A percentile compares a stretch with the other conserved stretches of the same genome.
Evolutionary conservation across 2,329 filamentous ascomycete genomes (phyloP).

Genomic region (Aspergillus pseudoterreus): DNA sequence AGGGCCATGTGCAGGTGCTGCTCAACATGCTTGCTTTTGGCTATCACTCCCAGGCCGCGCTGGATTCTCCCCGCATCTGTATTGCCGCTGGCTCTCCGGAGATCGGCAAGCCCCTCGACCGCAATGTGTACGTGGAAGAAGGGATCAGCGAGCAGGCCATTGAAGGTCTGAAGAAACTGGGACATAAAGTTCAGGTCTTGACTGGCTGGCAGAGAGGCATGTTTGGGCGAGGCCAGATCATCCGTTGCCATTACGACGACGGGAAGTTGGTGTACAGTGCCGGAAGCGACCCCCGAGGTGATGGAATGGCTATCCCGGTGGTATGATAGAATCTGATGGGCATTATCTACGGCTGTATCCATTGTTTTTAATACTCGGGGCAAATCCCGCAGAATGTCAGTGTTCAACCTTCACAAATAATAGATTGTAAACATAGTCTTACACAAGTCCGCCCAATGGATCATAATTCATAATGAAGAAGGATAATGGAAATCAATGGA

Average conservation of each 20-base stretch:
- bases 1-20: conserved; percentile 90
- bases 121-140: conserved; percentile 74
- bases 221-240: conserved; percentile 87
- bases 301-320: conserved; percentile 65
- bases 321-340: conserved; percentile 5
- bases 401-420: no score
- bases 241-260: conserved; percentile 74
- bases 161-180: conserved; percentile 63
- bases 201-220: conserved; percentile 61
- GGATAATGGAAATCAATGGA: no score
- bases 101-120: conserved; percentile 54
- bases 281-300: conserved; percentile 82
- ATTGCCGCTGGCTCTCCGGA: conserved; percentile 72
- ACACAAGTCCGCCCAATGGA: no score
- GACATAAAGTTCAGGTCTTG: conserved; percentile 70
- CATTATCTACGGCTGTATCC: no score
- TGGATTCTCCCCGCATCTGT: conserved; percentile 89
- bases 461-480: no score
- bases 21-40: conserved; percentile 83
- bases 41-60: conserved; percentile 76
- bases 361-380: no score
- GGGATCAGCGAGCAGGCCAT: conserved; percentile 69
- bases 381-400: no score
- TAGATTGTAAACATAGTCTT: no score
- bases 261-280: conserved; percentile 74